Evolutionary conservation across 1,284 basidiomycete genomes (phyloP).

Genomic region (Fistulina hepatica): DNA sequence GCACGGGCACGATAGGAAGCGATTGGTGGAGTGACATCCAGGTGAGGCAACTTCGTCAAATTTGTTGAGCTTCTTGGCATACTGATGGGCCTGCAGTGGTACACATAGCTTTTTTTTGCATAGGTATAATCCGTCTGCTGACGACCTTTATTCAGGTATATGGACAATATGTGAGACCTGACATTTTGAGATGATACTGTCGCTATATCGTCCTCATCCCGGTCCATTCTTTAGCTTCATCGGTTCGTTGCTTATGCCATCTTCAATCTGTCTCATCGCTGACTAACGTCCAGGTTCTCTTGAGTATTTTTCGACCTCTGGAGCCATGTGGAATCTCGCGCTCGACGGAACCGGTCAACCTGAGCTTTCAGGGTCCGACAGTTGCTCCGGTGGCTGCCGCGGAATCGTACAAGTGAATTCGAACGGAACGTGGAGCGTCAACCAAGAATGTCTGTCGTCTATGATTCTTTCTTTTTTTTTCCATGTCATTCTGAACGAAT

Average conservation of each 20-base stretch:
- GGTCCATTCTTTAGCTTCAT: too few species aligned
- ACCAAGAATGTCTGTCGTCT: constrained; percentile 55
- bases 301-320: constrained; percentile 35
- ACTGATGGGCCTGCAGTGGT: constrained; percentile 38
- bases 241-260: too few species aligned
- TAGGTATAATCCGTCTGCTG: background rate
- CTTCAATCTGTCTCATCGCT: background rate
- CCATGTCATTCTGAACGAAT: background rate
- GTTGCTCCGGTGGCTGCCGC: constrained; percentile 54
- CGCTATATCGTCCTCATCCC: too few species aligned
- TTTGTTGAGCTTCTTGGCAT: constrained; percentile 9
- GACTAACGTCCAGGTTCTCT: constrained; percentile 21
- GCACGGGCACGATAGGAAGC: constrained; percentile 38
- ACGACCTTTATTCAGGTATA: too few species aligned
- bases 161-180: constrained; percentile 52
- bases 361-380: constrained; percentile 50
- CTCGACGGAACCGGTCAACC: constrained; percentile 48
- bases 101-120: constrained; percentile 31
- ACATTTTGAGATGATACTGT: too few species aligned
- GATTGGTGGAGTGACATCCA: constrained; percentile 76
- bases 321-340: constrained; percentile 67
- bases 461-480: constrained; percentile 1
- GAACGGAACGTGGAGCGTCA: constrained; percentile 48
- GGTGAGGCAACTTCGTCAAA: constrained; percentile 17
- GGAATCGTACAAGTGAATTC: constrained; percentile 54